Evolutionary conservation across 1,139 yeast genomes (phyloP).

Genomic region (Waltiozyma sp.): DNA sequence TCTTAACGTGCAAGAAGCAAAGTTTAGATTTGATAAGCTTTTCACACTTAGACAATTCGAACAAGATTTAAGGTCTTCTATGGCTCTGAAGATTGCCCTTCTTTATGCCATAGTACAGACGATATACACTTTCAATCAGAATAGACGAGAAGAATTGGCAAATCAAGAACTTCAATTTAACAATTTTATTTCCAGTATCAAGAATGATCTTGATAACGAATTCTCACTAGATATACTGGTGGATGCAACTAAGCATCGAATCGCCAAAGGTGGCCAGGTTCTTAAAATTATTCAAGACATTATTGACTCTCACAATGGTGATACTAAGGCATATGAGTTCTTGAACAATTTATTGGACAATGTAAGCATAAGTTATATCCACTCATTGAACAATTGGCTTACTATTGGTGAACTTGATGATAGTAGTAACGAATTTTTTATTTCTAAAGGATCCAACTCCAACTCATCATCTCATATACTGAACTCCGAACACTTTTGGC

Average conservation of each 20-base stretch:
- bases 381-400: conserved; percentile 71
- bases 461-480: conserved; percentile 31
- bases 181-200: conserved; percentile 29
- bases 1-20: conserved; percentile 42
- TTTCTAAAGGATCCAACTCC: conserved; percentile 29
- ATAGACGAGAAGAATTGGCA: conserved; percentile 18
- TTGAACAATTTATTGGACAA: conserved; percentile 41
- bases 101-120: conserved; percentile 43
- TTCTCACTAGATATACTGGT: conserved; percentile 37
- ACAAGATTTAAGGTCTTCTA: conserved; percentile 25
- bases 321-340: conserved; percentile 42
- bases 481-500: conserved; percentile 76
- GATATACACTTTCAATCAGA: conserved; percentile 32
- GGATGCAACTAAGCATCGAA: conserved; percentile 41
- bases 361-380: conserved; percentile 54
- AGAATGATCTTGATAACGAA: conserved; percentile 30
- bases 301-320: conserved; percentile 55
- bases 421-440: conserved; percentile 70
- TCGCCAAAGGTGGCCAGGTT: conserved; percentile 61
- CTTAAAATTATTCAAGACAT: conserved; percentile 51
- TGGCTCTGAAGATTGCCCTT: conserved; percentile 35
- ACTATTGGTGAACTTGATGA: conserved; percentile 66
- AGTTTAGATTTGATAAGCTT: conserved; percentile 32
- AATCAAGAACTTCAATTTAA: conserved; percentile 15
- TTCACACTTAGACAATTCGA: conserved; percentile 41